These are phyloP conservation scores for Neurospora africana DNA, from an alignment of 495 filamentous ascomycete species.

Conservation along the genomic window DNA sequence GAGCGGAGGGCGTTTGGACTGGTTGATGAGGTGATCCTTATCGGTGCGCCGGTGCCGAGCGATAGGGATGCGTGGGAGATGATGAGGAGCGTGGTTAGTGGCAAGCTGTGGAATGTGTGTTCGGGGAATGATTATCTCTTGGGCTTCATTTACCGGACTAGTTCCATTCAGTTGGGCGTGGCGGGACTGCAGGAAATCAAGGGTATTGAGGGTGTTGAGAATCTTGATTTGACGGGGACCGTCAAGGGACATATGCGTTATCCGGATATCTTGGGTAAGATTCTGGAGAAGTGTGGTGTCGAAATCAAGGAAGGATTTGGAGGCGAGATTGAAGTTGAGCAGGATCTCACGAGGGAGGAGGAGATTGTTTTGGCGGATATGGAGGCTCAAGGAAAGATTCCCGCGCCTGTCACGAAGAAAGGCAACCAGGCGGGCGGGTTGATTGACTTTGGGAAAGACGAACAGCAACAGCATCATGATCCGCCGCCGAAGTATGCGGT, in stretches of 20 bases:
- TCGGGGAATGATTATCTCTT: constrained; percentile 69
- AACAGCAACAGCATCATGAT: background rate
- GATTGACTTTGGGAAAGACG: background rate
- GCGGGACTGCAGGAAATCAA: constrained; percentile 61
- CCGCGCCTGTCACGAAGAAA: background rate
- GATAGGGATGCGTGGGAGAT: constrained; percentile 53
- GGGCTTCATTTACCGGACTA: constrained; percentile 67
- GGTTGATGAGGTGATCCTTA: constrained; percentile 67
- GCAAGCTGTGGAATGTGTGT: constrained; percentile 67
- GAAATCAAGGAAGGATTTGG: background rate
- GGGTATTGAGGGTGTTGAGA: constrained; percentile 57
- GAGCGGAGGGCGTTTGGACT: constrained; percentile 66
- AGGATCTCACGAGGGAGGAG: background rate
- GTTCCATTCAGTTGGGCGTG: constrained; percentile 64
- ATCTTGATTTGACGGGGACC: constrained; percentile 60
- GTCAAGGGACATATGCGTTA: constrained; percentile 67
- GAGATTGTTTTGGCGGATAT: background rate
- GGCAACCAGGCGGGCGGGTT: background rate
- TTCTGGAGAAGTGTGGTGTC: constrained; percentile 52
- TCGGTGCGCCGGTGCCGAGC: constrained; percentile 70
- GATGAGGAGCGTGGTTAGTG: constrained; percentile 61
- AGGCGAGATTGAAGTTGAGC: background rate
- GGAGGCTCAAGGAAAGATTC: background rate
- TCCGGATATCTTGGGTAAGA: constrained; percentile 55
- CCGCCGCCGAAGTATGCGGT: background rate